Evolutionary conservation across 164 flowering plant species (phyloP), one percentile per base, ranked within the genome.

Genomic region (Hamamelis virginiana): DNA sequence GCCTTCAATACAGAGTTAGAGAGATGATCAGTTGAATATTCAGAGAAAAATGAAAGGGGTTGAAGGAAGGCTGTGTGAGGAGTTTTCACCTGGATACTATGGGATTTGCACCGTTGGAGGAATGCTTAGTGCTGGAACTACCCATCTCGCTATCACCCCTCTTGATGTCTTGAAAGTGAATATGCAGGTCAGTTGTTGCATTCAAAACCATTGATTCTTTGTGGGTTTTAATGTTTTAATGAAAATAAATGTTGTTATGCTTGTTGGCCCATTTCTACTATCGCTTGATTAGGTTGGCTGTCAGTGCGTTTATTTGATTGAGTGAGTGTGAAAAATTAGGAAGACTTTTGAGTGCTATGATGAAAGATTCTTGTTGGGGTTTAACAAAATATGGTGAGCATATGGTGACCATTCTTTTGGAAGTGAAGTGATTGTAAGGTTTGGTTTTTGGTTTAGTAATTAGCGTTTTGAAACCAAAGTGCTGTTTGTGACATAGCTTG

Each of bases 51-150:
- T 50, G 69, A 23, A 47, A 61, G 53, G 56, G 63, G 76, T 33
- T 47, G 67, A 66, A 53, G 33, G 68, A 8, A 68, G 65, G 52
- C 14, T 62, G 46, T 64, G 21, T 46, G 70, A 76, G 66, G 75
- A 79, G 67, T 68, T 70, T 4, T 73, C 82, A 13, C 65, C 71
- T 55, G 68, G 71, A n/a, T 80, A 80, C 43, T 80, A 80, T 47
- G 78, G 74, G 21, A 60, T 80, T 33, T 80, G 82, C 18, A 57
- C 82, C 5, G 66, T 69, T 62, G 82, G 82, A 45, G 82, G 82
- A 57, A 80, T 76, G 80, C 74, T 80, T 41, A 76, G 82, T 72
- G 82, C 82, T 52, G 82, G 82, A 19, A 69, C 78, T 51, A 74
- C 80, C 45, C 82, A 80, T 63, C 80, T 80, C 18, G 82, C 69